Evolutionary conservation across 768 basidiomycete genomes (phyloP).

Genomic region (Pisolithus marmoratus): DNA sequence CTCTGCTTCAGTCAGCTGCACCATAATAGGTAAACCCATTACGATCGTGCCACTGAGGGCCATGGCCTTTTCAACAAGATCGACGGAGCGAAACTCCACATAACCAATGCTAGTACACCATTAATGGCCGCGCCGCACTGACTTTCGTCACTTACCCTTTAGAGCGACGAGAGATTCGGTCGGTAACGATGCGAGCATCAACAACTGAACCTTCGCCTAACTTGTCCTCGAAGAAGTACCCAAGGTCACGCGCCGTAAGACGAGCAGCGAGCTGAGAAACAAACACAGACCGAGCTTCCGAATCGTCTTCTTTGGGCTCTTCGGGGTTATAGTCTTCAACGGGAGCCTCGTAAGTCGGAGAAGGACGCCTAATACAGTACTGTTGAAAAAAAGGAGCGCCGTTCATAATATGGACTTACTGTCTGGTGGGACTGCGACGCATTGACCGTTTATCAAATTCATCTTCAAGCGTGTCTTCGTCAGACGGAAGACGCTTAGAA

Average conservation of each 20-base stretch:
- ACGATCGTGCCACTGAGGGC: slow-evolving; percentile 90
- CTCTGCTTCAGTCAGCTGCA: slow-evolving; percentile 96
- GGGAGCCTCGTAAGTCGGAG: slow-evolving; percentile 62
- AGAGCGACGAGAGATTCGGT: slow-evolving; percentile 90
- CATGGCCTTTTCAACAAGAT: slow-evolving; percentile 87
- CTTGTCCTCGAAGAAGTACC: slow-evolving; percentile 98
- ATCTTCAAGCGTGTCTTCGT: slow-evolving; percentile 35
- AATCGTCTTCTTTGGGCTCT: slow-evolving; percentile 92
- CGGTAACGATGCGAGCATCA: slow-evolving; percentile 95
- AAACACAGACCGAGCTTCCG: slow-evolving; percentile 97
- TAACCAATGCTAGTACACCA: slow-evolving; percentile 76
- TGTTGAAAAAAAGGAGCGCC: slow-evolving; percentile 2
- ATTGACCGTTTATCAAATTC: slow-evolving; percentile 32
- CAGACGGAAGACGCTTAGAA: slow-evolving; percentile 33
- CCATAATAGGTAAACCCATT: slow-evolving; percentile 96
- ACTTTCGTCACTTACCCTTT: slow-evolving; percentile 68
- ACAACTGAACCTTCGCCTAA: slow-evolving; percentile 90
- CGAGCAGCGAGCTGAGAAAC: slow-evolving; percentile 97
- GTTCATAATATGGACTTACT: slow-evolving; percentile 29
- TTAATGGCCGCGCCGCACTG: slow-evolving; percentile 1
- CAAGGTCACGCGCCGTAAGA: slow-evolving; percentile 94
- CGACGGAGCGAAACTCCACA: slow-evolving; percentile 90
- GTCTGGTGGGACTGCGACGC: slow-evolving; percentile 33
- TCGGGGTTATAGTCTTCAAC: slow-evolving; percentile 76
- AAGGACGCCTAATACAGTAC: slow-evolving; percentile 47